Conservation (phyloP, 2,329 filamentous ascomycete genomes). For the Botrytis cinerea region DNA sequence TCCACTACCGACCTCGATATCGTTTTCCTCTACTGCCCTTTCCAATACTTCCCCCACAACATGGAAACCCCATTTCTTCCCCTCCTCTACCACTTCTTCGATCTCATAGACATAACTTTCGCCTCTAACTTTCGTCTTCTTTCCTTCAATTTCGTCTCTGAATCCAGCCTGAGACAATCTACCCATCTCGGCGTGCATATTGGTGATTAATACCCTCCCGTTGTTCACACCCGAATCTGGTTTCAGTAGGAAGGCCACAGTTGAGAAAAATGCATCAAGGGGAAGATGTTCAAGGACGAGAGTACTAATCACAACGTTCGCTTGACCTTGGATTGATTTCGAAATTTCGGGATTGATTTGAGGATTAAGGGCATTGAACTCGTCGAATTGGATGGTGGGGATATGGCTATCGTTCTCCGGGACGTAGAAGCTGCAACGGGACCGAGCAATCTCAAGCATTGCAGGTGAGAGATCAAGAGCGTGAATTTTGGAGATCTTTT, state of each 20-base stretch:
- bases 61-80: slow-evolving; percentile 49
- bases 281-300: slow-evolving; percentile 67
- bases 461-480: slow-evolving; percentile 55
- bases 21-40: slow-evolving; percentile 50
- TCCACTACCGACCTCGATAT: slow-evolving; percentile 43
- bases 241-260: slow-evolving; percentile 16
- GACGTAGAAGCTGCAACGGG: slow-evolving; percentile 23
- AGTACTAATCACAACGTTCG: slow-evolving; percentile 56
- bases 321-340: slow-evolving; percentile 20
- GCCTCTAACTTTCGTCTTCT: slow-evolving; percentile 59
- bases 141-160: slow-evolving; percentile 49
- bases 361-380: slow-evolving; percentile 36
- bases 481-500: slow-evolving; percentile 35
- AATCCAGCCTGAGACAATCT: slow-evolving; percentile 61
- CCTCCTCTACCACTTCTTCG: slow-evolving; percentile 53
- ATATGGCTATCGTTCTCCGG: background rate
- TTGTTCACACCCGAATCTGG: slow-evolving; percentile 45
- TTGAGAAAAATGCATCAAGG: slow-evolving; percentile 50
- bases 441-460: slow-evolving; percentile 58
- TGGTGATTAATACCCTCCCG: slow-evolving; percentile 60
- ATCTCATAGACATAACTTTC: slow-evolving; percentile 59
- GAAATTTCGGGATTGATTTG: slow-evolving; percentile 30
- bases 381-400: slow-evolving; percentile 27
- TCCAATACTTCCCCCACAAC: slow-evolving; percentile 47
- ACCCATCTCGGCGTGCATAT: slow-evolving; percentile 70